A percentile compares a stretch with the other conserved stretches of the same genome.
Conservation (phyloP, 495 filamentous ascomycete species). For the Neurospora pannonica region DNA sequence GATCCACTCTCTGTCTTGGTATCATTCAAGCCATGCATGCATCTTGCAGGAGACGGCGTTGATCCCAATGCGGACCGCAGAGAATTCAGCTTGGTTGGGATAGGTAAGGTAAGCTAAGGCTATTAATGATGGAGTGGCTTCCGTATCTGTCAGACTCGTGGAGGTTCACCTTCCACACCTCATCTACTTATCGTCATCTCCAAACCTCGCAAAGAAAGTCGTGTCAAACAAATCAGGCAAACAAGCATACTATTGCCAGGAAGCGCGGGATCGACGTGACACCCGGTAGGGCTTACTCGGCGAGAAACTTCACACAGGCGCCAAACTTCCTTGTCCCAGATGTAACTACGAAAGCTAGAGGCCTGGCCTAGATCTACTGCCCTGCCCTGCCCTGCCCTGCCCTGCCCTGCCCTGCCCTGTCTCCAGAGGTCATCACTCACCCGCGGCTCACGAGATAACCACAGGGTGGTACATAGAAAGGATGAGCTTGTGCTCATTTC, state of each 20-base stretch:
- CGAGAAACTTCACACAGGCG: background rate
- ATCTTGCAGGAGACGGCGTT: background rate
- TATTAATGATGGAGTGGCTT: background rate
- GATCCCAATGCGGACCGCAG: background rate
- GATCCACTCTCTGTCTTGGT: background rate
- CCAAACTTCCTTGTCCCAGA: background rate
- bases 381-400: background rate
- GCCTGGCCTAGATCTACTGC: background rate
- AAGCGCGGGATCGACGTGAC: background rate
- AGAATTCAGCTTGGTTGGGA: background rate
- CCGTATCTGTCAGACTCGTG: background rate
- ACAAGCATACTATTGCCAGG: background rate
- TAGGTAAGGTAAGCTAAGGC: background rate
- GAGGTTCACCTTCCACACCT: background rate
- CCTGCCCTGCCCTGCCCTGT: background rate
- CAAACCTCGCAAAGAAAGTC: background rate
- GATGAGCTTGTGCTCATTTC: background rate
- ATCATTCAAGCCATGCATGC: background rate
- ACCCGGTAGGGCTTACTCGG: background rate
- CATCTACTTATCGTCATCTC: background rate
- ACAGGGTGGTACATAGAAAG: background rate
- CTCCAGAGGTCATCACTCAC: background rate
- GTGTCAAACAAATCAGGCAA: background rate
- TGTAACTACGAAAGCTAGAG: background rate
- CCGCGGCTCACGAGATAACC: background rate